Evolutionary conservation across 148 eudicot species (phyloP), one percentile per base, ranked within the genome.

Genomic region (Persicaria tinctoria): DNA sequence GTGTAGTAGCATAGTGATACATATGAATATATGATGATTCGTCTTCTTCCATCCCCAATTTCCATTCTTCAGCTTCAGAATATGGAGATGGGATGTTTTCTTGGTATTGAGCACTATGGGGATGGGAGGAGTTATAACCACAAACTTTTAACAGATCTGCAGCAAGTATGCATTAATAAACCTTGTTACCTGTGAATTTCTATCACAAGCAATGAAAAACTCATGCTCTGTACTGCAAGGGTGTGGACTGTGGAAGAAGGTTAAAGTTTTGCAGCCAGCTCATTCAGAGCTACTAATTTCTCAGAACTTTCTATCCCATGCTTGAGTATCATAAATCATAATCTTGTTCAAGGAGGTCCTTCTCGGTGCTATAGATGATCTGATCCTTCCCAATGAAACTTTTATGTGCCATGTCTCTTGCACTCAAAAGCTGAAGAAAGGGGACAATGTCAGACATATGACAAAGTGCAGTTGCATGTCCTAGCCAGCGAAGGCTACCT

Each of bases 371-470:
- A 78, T 95, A 95, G 54, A 95, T 87, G 70, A 95, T 92, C 77
- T 86, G 80, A 72, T 95, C 97, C 80, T 88, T 81, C 20, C 98
- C 88, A 51, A 95, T 95, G 64, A 85, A 81, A 11, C 90, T 95
- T 79, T 85, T 89, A 79, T 95, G 87, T 72, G 98, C 90, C 96
- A 92, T 90, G 81, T 95, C 97, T 79, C 97, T 92, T 54, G 97
- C 97, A 83, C 91, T 92, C 78, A 89, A 74, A 76, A 95, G 81
- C 98, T 95, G 92, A 62, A 84, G 3, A 57, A 60, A 64, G 70
- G 46, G 70, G 27, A 73, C 73, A 56, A 71, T 32, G 76, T 72
- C 55, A 77, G 73, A 60, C 69, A 51, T 41, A 41, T 41, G 70
- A 41, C 70, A 23, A 41, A 64, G 5, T 18, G 13, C n/a, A 41